These are phyloP conservation scores for Aspergillus vadensis DNA, from an alignment of 2,329 filamentous ascomycete species.

Conservation along the genomic window DNA sequence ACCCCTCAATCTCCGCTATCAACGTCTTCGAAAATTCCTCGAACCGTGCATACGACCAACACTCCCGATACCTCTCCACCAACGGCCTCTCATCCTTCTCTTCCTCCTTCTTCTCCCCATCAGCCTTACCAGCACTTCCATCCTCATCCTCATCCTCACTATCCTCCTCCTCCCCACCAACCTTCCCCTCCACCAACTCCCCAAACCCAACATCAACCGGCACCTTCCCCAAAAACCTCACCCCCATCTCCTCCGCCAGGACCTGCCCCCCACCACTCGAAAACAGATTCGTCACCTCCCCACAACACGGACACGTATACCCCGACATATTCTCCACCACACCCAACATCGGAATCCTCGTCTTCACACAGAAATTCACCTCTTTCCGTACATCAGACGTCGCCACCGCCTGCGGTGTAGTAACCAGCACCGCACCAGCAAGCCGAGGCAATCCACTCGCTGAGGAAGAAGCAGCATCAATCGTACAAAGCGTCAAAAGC, in stretches of 20 bases:
- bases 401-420: constrained; percentile 90
- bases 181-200: constrained; percentile 71
- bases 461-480: constrained; percentile 19
- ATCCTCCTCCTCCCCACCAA: constrained; percentile 27
- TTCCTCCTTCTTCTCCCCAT: constrained; percentile 14
- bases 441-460: constrained; percentile 59
- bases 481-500: constrained; percentile 56
- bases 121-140: background rate
- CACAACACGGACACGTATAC: constrained; percentile 60
- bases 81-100: constrained; percentile 35
- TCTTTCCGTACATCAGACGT: constrained; percentile 94
- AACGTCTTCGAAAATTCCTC: constrained; percentile 44
- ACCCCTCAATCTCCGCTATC: constrained; percentile 31
- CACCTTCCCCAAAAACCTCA: constrained; percentile 81
- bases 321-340: constrained; percentile 91
- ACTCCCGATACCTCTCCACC: constrained; percentile 47
- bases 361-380: constrained; percentile 89
- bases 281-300: constrained; percentile 91
- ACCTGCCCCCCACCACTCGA: constrained; percentile 84
- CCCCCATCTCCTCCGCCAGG: constrained; percentile 84
- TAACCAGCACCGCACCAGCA: constrained; percentile 88
- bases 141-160: constrained; percentile 24
- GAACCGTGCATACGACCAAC: constrained; percentile 47
- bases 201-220: constrained; percentile 95
- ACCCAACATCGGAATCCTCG: constrained; percentile 74